phyloP scores from a whole-genome alignment of 768 basidiomycete species.

The Epithele typhae region DNA sequence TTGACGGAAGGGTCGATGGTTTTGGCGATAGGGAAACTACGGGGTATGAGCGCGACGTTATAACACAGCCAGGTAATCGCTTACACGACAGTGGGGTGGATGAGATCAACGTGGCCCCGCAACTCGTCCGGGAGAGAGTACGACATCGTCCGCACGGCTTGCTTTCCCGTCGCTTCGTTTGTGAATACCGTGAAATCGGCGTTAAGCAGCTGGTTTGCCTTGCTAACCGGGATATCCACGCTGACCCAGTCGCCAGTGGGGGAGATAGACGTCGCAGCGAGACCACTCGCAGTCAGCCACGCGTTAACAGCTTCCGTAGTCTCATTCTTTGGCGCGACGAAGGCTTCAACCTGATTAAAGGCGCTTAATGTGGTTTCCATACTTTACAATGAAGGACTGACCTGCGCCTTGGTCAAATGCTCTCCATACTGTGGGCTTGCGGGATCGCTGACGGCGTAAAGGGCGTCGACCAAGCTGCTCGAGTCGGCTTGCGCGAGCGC shows the following conservation, averaged over 20 bases:
- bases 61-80: not conserved
- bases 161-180: constrained; percentile 16
- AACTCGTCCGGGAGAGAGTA: constrained; percentile 22
- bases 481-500: constrained; percentile 33
- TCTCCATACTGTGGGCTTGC: constrained; percentile 30
- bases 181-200: constrained; percentile 18
- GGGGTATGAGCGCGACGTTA: too few species aligned
- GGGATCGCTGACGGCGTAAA: constrained; percentile 35
- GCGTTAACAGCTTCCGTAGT: constrained; percentile 16
- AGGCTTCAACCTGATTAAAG: not conserved
- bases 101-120: constrained; percentile 17
- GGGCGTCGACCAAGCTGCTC: constrained; percentile 31
- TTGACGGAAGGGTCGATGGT: too few species aligned
- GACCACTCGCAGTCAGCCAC: constrained; percentile 18
- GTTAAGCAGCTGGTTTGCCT: constrained; percentile 19
- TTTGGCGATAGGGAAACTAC: too few species aligned
- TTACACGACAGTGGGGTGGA: constrained; percentile 23
- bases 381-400: not conserved
- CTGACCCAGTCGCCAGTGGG: constrained; percentile 24
- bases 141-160: constrained; percentile 20
- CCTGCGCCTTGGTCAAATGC: constrained; percentile 30
- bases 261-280: constrained; percentile 13
- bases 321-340: constrained; percentile 14
- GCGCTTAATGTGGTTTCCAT: too few species aligned
- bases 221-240: constrained; percentile 16